Percentiles rank a stretch among this genome's conserved stretches.
Conservation (phyloP, 2,329 filamentous ascomycete species). For the Colletotrichum spaethianum region DNA sequence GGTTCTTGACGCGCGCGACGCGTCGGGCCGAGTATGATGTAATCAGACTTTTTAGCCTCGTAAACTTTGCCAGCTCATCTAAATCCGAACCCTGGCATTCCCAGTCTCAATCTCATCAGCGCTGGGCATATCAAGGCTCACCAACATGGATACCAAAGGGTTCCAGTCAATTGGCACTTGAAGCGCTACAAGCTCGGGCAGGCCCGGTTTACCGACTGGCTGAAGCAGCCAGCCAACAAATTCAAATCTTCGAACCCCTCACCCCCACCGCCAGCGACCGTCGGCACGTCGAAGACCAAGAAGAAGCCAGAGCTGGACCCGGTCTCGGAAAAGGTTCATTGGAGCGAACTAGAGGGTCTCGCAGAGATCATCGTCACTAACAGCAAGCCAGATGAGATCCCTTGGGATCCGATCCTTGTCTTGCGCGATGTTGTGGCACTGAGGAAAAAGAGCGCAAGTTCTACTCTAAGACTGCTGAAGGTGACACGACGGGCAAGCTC, state of each 20-base stretch:
- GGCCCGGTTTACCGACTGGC: slow-evolving; percentile 17
- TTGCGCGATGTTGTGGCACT: not conserved
- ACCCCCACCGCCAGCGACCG: no score
- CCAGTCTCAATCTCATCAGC: no score
- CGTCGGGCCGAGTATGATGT: no score
- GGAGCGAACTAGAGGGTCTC: slow-evolving; percentile 2
- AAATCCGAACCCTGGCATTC: no score
- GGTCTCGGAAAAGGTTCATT: not conserved
- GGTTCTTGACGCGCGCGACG: no score
- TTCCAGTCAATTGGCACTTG: slow-evolving; percentile 11
- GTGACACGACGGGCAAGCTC: slow-evolving; percentile 1
- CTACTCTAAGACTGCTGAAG: not conserved
- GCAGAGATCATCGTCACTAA: slow-evolving; percentile 6
- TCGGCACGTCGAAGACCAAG: not conserved
- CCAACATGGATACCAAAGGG: not conserved
- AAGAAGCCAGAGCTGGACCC: not conserved
- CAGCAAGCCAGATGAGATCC: slow-evolving; percentile 14
- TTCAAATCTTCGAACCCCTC: not conserved
- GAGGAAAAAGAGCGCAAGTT: slow-evolving; percentile 21
- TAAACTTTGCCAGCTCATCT: no score
- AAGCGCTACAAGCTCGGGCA: slow-evolving; percentile 21
- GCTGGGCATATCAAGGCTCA: not conserved
- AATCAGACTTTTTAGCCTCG: no score
- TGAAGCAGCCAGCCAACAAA: slow-evolving; percentile 18
- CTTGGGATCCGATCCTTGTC: not conserved